Percentiles rank a stretch among this genome's conserved stretches.
Evolutionary conservation across 2,329 filamentous ascomycete genomes (phyloP).

Genomic region (Lasiodiplodia citricola): DNA sequence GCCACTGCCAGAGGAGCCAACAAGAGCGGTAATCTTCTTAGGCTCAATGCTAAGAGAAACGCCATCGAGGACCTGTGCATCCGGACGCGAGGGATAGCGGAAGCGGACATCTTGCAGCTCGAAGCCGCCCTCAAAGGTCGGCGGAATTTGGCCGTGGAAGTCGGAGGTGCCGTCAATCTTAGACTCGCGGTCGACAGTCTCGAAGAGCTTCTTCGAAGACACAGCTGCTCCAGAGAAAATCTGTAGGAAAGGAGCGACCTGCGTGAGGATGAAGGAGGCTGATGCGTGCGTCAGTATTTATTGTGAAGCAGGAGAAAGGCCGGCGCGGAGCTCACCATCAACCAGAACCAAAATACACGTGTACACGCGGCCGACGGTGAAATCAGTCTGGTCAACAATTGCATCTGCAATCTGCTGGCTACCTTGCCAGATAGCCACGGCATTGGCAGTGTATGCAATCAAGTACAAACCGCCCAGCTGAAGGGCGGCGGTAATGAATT

Average conservation of each 20-base stretch:
- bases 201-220: conserved; percentile 11
- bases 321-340: not conserved
- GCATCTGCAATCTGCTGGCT: conserved; percentile 16
- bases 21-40: conserved; percentile 46
- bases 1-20: conserved; percentile 74
- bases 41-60: conserved; percentile 45
- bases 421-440: conserved; percentile 23
- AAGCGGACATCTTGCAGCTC: conserved; percentile 48
- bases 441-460: conserved; percentile 11
- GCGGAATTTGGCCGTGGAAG: conserved; percentile 5
- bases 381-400: not conserved
- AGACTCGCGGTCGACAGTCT: not conserved
- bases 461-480: conserved; percentile 16
- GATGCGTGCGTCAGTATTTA: not conserved
- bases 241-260: conserved; percentile 16
- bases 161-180: conserved; percentile 15
- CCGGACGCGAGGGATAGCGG: conserved; percentile 48
- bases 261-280: conserved; percentile 22
- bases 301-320: not conserved
- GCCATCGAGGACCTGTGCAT: conserved; percentile 45
- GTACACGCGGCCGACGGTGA: conserved; percentile 15
- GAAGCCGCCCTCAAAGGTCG: conserved; percentile 32
- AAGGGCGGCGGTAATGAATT: conserved; percentile 10
- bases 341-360: conserved; percentile 1
- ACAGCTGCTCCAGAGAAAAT: conserved; percentile 11